A percentile compares a stretch with the other conserved stretches of the same genome.
Evolutionary conservation across 106 monocot species (phyloP).

Genomic region (Gastrodia elata): DNA sequence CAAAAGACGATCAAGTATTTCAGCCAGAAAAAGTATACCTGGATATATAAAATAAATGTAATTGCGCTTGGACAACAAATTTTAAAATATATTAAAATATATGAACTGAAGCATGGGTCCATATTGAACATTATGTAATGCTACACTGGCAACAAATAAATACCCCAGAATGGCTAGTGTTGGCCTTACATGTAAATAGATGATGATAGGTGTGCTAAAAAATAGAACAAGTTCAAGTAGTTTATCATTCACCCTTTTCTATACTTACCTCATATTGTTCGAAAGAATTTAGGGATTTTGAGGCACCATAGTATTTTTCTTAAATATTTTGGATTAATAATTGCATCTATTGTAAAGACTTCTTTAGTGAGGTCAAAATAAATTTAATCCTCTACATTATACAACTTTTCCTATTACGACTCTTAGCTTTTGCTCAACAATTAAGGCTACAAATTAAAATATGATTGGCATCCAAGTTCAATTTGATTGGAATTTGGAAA

Average conservation of each 20-base stretch:
- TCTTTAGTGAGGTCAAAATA: not conserved
- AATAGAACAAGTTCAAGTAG: too few species aligned
- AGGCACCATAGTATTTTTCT: too few species aligned
- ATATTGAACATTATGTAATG: slow-evolving; percentile 6
- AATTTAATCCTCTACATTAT: not conserved
- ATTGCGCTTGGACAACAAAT: not conserved
- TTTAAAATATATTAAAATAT: not conserved
- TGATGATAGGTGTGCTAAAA: too few species aligned
- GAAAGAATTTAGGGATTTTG: too few species aligned
- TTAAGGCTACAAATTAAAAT: not conserved
- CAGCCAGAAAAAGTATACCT: slow-evolving; percentile 72
- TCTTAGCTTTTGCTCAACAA: not conserved
- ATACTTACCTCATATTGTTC: too few species aligned
- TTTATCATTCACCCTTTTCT: too few species aligned
- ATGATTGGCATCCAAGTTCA: not conserved
- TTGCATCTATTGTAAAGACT: not conserved
- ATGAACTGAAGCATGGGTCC: not conserved
- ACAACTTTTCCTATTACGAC: not conserved
- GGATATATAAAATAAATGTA: slow-evolving; percentile 8
- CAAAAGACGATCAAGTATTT: slow-evolving; percentile 41
- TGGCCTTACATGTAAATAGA: too few species aligned
- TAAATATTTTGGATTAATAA: not conserved
- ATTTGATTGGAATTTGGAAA: not conserved
- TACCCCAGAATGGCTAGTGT: too few species aligned
- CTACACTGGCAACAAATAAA: too few species aligned